A percentile compares a stretch with the other conserved stretches of the same genome.
phyloP scores from a whole-genome alignment of 768 basidiomycete species.

The Thelephora ganbajun region DNA sequence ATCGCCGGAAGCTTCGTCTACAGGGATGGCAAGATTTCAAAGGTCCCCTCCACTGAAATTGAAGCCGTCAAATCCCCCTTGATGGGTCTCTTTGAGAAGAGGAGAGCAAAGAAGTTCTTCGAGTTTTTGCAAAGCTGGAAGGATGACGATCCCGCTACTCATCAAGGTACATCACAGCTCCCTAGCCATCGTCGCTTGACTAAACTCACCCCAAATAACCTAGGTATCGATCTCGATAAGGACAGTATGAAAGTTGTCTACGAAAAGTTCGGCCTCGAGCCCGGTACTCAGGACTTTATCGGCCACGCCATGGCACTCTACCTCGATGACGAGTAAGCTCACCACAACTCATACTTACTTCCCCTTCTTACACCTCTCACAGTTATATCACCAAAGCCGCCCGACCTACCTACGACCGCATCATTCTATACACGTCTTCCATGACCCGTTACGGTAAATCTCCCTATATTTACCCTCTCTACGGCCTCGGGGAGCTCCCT shows the following conservation, averaged over 20 bases:
- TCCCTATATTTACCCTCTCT: slow-evolving; percentile 98
- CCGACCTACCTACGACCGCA: slow-evolving; percentile 82
- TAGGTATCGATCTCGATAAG: slow-evolving; percentile 79
- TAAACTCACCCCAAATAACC: neutral
- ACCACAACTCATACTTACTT: neutral
- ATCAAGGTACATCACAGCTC: slow-evolving; percentile 54
- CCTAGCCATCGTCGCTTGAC: neutral
- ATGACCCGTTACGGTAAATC: slow-evolving; percentile 99
- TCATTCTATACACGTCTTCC: slow-evolving; percentile 92
- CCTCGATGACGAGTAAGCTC: slow-evolving; percentile 86
- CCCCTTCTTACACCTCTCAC: neutral
- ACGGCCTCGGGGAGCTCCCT: slow-evolving; percentile 96
- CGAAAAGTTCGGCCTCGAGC: slow-evolving; percentile 92
- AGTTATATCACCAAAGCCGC: slow-evolving; percentile 93
- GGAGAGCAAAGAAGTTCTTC: slow-evolving; percentile 97
- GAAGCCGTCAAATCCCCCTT: slow-evolving; percentile 90
- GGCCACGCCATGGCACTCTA: slow-evolving; percentile 99
- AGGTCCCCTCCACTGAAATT: slow-evolving; percentile 95
- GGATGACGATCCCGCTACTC: slow-evolving; percentile 90
- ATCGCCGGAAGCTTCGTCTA: slow-evolving; percentile 98
- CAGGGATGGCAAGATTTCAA: slow-evolving; percentile 91
- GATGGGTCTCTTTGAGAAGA: slow-evolving; percentile 99
- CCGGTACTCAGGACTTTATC: slow-evolving; percentile 97
- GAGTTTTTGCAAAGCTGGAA: slow-evolving; percentile 92
- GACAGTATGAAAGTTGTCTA: slow-evolving; percentile 92